Conservation (phyloP, 2,329 filamentous ascomycete genomes). For the Macrophomina pseudophaseolina region DNA sequence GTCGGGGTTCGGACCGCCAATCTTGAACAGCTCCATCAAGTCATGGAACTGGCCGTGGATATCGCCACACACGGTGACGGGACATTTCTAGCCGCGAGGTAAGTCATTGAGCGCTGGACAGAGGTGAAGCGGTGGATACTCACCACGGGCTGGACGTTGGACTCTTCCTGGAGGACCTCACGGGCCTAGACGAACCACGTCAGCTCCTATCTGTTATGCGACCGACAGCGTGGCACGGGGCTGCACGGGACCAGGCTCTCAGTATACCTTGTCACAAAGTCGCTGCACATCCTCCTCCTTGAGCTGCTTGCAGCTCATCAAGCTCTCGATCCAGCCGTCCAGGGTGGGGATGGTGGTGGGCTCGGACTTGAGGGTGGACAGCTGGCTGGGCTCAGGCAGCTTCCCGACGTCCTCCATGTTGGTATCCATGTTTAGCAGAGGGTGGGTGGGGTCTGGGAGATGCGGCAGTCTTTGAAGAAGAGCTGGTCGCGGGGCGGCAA, state of each 20-base stretch:
- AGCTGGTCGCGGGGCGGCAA: constrained; percentile 40
- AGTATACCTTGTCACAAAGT: constrained; percentile 89
- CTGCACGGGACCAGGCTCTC: neutral
- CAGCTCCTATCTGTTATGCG: constrained; percentile 16
- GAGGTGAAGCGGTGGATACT: constrained; percentile 39
- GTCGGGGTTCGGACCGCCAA: constrained; percentile 95
- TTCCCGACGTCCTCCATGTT: constrained; percentile 96
- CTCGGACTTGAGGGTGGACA: constrained; percentile 72
- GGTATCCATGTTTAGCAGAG: constrained; percentile 75
- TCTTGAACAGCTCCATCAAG: constrained; percentile 99
- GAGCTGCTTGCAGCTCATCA: constrained; percentile 99
- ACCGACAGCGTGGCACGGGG: neutral
- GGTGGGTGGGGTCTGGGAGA: constrained; percentile 33
- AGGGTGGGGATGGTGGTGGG: constrained; percentile 89
- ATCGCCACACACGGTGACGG: constrained; percentile 97
- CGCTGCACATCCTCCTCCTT: constrained; percentile 92
- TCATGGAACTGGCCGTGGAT: constrained; percentile 99
- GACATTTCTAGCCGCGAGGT: constrained; percentile 72
- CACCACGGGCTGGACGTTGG: constrained; percentile 98
- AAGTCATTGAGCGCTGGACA: constrained; percentile 28
- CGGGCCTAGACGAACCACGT: constrained; percentile 67
- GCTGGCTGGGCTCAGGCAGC: constrained; percentile 76
- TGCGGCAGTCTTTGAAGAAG: constrained; percentile 32
- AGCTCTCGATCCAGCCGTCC: constrained; percentile 97
- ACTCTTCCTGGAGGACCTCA: constrained; percentile 96